Evolutionary conservation across 495 filamentous ascomycete species (phyloP), one percentile per base, ranked within the genome.

Genomic region (Daldinia vernicosa): DNA sequence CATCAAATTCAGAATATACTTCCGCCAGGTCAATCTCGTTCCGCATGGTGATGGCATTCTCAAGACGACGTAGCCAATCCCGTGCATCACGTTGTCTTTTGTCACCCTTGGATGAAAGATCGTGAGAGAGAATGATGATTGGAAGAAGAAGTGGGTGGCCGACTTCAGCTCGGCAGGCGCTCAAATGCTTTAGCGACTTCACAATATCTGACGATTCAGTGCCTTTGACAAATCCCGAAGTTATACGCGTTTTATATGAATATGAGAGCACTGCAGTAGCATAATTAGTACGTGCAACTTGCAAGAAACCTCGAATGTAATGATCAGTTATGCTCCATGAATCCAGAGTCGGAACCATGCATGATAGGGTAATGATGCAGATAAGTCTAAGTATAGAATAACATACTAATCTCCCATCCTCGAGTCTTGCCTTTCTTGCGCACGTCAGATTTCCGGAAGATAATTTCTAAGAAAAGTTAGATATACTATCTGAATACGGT

Each of bases 31-130:
- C 80, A 30, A 86, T 84, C 72, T 86, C 86, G 27, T 78, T 77
- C 24, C 86, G 84, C 84, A 87, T 82, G 62, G 81, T 84, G 37
- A 88, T 80, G n/a, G 84, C 86, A 73, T 87, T 82, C 72, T 88
- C 86, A 54, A 88, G 82, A 39, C 78, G 74, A 50, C 86, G 78
- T 62, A 87, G 73, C 86, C 86, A 88, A 69, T 87, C 84, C 45
- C 86, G 80, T 19, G 84, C 82, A 5, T 85, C 80, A 57, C 86
- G 84, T 77, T 88, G 86, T 66, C 84, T 86, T 71, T 81, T 78
- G 64, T 88, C 86, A 52, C 80, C 82, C 55, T 79, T 81, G 27
- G 59, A 69, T 43, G 76, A 80, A 12, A 88, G 75, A 55, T 88
- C 84, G 55, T 84, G 83, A 50, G 78, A 78, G 71, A 88, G 81